Conservation (phyloP, 768 basidiomycete genomes). For the Xerocomus spinulosus region DNA sequence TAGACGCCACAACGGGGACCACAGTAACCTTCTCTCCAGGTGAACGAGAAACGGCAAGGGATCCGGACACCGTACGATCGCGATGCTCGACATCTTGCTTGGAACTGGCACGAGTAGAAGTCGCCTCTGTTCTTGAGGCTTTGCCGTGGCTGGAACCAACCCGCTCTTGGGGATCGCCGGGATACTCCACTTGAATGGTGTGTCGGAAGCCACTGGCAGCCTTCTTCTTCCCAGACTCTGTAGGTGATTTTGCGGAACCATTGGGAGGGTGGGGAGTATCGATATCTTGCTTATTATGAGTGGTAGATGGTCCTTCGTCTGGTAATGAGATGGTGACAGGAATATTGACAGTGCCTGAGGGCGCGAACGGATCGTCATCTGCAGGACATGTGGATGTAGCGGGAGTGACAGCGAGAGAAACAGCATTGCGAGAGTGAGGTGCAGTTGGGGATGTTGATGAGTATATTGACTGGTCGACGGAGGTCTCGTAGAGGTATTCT, state of each 20-base stretch:
- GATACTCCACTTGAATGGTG: constrained; percentile 95
- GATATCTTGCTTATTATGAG: constrained; percentile 18
- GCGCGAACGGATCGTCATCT: constrained; percentile 74
- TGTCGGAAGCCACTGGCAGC: constrained; percentile 58
- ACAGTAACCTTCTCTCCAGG: constrained; percentile 17
- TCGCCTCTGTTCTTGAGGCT: constrained; percentile 12
- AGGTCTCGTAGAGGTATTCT: constrained; percentile 73
- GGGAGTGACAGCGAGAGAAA: constrained; percentile 41
- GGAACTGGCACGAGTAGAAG: constrained; percentile 9
- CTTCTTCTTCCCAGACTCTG: constrained; percentile 46
- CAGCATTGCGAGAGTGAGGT: constrained; percentile 36
- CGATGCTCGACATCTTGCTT: constrained; percentile 15
- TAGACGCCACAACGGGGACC: constrained; percentile 8
- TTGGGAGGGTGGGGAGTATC: constrained; percentile 19
- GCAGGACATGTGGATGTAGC: constrained; percentile 37
- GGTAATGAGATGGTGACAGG: constrained; percentile 29
- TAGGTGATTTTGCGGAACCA: constrained; percentile 31
- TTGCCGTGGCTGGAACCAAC: constrained; percentile 20
- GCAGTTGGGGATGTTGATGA: constrained; percentile 34
- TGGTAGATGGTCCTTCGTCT: constrained; percentile 18
- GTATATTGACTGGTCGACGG: constrained; percentile 51
- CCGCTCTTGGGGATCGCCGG: constrained; percentile 44
- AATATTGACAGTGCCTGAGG: constrained; percentile 28
- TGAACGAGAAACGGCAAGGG: constrained; percentile 1
- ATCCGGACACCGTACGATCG: constrained; percentile 16